Evolutionary conservation across 345 rosid species (phyloP).

Genomic region (Populus tremula): DNA sequence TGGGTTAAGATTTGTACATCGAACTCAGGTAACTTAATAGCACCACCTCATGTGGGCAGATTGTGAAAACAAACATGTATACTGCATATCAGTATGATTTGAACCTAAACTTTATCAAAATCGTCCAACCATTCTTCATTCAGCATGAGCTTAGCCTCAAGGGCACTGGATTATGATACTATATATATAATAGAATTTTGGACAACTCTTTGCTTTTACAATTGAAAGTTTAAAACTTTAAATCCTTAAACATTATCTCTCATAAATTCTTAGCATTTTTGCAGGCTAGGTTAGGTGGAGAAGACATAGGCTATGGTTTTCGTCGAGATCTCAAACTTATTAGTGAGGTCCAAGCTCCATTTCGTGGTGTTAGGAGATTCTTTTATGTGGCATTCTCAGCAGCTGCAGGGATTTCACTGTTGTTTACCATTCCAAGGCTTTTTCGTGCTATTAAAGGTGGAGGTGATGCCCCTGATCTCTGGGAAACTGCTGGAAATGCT

Average conservation of each 20-base stretch:
- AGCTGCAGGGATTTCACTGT: conserved; percentile 86
- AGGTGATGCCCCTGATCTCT: conserved; percentile 76
- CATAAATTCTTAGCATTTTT: conserved; percentile 16
- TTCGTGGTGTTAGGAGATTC: conserved; percentile 86
- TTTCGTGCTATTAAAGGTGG: conserved; percentile 66
- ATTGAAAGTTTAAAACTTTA: background rate
- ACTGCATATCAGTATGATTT: background rate
- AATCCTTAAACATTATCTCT: conserved; percentile 3
- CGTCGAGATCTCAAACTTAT: conserved; percentile 93
- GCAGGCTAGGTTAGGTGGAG: conserved; percentile 94
- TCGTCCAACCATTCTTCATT: background rate
- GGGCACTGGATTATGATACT: background rate
- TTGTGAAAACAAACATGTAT: background rate
- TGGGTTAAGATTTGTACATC: background rate
- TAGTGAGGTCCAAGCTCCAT: conserved; percentile 96
- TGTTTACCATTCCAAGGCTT: conserved; percentile 83
- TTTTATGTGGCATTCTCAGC: conserved; percentile 72
- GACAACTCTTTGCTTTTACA: background rate
- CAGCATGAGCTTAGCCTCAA: background rate
- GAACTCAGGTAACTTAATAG: background rate
- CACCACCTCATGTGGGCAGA: background rate
- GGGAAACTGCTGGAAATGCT: conserved; percentile 75
- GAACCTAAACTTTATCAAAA: background rate
- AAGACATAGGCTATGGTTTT: conserved; percentile 84
- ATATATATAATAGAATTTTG: background rate